Evolutionary conservation across 2,329 filamentous ascomycete species (phyloP).

Genomic region (Ceratocystiopsis minuta): DNA sequence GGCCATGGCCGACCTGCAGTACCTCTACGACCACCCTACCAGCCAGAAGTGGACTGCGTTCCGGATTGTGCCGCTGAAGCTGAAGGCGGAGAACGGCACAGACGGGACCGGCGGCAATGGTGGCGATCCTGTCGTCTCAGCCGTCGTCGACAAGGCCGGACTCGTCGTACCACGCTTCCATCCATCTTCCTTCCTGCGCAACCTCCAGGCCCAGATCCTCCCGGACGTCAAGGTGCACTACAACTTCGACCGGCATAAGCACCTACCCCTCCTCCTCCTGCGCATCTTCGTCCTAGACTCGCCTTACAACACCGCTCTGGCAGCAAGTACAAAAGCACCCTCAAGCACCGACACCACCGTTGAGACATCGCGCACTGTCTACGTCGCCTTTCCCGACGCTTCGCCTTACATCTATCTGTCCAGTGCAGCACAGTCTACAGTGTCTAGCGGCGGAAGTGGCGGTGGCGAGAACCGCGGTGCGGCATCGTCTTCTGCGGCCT

Average conservation of each 20-base stretch:
- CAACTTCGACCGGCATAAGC: constrained; percentile 53
- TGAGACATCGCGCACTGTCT: constrained; percentile 55
- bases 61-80: constrained; percentile 35
- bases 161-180: constrained; percentile 53
- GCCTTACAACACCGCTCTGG: constrained; percentile 50
- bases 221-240: constrained; percentile 74
- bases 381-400: constrained; percentile 66
- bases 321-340: constrained; percentile 17
- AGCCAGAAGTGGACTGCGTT: constrained; percentile 48
- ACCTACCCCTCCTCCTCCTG: constrained; percentile 53
- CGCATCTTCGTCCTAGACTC: constrained; percentile 66
- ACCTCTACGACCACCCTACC: constrained; percentile 45
- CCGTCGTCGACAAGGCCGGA: constrained; percentile 25
- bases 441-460: neutral
- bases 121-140: constrained; percentile 12
- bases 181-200: constrained; percentile 60
- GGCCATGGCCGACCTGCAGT: constrained; percentile 49
- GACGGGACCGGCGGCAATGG: constrained; percentile 11
- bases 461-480: neutral
- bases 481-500: neutral
- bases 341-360: constrained; percentile 23
- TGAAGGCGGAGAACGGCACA: constrained; percentile 5
- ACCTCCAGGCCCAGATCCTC: constrained; percentile 54
- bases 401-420: constrained; percentile 57
- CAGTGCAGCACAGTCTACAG: constrained; percentile 16